These are phyloP conservation scores for Polyrhizophydium stewartii DNA, from an alignment of 371 early-diverging fungal genomes.

Conservation along the genomic window DNA sequence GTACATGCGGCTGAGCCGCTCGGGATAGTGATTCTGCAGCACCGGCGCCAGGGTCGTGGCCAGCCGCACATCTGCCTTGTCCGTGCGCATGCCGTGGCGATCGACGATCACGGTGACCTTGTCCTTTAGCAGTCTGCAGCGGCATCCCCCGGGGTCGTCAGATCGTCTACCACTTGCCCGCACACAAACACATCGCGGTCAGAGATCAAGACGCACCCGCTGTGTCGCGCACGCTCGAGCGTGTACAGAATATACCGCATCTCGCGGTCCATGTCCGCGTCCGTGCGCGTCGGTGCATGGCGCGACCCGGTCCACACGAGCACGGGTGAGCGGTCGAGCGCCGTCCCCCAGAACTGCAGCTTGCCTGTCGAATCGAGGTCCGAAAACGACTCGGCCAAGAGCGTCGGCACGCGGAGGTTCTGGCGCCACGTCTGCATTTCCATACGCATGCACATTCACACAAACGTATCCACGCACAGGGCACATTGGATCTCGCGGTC, in stretches of 20 bases:
- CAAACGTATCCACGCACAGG: too few species aligned
- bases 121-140: constrained; percentile 12
- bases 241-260: constrained; percentile 13
- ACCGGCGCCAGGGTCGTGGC: constrained; percentile 17
- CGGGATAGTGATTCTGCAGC: constrained; percentile 30
- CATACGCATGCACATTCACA: too few species aligned
- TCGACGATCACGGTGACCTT: constrained; percentile 30
- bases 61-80: constrained; percentile 16
- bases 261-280: constrained; percentile 8
- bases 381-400: constrained; percentile 14
- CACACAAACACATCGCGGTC: not conserved
- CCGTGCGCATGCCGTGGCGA: constrained; percentile 21
- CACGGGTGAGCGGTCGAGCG: constrained; percentile 15
- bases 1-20: constrained; percentile 21
- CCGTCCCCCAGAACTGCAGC: constrained; percentile 21
- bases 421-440: too few species aligned
- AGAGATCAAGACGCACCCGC: constrained; percentile 5
- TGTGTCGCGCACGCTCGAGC: constrained; percentile 13
- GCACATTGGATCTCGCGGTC: too few species aligned
- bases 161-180: not conserved
- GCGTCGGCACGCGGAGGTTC: not conserved
- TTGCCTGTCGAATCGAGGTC: constrained; percentile 16
- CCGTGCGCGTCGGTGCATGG: constrained; percentile 15
- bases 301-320: constrained; percentile 16
- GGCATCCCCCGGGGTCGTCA: not conserved